Evolutionary conservation across 805 yeast species (phyloP).

Genomic region (Saccharomyces jurei): DNA sequence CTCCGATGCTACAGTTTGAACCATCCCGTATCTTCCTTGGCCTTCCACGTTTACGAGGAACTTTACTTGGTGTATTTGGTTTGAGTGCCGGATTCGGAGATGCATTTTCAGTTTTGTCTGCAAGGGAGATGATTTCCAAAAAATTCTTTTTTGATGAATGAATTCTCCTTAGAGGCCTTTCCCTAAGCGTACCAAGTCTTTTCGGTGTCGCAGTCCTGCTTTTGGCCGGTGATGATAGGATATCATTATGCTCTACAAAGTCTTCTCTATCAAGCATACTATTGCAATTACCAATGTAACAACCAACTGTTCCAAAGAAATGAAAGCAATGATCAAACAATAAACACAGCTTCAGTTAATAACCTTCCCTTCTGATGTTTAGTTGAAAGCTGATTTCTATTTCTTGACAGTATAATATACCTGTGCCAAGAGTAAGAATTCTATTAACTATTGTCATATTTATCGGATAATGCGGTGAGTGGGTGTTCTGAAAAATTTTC

Average conservation of each 20-base stretch:
- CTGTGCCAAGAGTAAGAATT: neutral
- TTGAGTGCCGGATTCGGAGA: neutral
- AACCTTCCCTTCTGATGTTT: neutral
- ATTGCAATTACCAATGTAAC: neutral
- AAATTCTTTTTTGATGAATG: neutral
- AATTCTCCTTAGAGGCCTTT: neutral
- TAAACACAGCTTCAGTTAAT: neutral
- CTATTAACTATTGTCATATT: neutral
- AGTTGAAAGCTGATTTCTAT: neutral
- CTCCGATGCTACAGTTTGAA: neutral
- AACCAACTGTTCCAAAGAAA: neutral
- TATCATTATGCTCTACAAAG: constrained; percentile 20
- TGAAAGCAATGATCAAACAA: neutral
- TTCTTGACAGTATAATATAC: neutral
- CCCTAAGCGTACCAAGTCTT: neutral
- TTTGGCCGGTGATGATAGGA: constrained; percentile 16
- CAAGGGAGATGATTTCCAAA: constrained; percentile 1
- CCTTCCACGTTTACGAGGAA: constrained; percentile 7
- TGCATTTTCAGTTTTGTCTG: neutral
- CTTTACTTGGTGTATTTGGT: constrained; percentile 2
- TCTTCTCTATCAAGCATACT: constrained; percentile 6
- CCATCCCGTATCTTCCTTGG: constrained; percentile 6
- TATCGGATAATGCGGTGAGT: neutral
- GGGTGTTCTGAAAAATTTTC: neutral
- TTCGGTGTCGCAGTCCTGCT: neutral